A percentile compares a stretch with the other conserved stretches of the same genome.
Evolutionary conservation across 441 rosid genomes (phyloP).

Genomic region (Erysimum pusillum): DNA sequence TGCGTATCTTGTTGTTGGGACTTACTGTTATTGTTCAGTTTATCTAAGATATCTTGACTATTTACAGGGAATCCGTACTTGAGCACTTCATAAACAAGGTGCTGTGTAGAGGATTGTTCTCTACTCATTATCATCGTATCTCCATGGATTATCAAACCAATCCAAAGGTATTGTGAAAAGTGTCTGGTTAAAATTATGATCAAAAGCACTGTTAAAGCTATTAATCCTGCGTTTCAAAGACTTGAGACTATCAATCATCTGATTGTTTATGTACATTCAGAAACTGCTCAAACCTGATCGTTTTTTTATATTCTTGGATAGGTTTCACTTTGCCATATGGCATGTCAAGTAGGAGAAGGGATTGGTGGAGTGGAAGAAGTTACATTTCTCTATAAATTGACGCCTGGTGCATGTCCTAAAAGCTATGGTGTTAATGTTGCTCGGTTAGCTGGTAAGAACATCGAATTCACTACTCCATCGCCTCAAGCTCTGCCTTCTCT

Average conservation of each 20-base stretch:
- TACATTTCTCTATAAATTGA: slow-evolving; percentile 87
- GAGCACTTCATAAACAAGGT: slow-evolving; percentile 86
- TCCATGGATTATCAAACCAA: slow-evolving; percentile 76
- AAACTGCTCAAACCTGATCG: neutral
- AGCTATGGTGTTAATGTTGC: slow-evolving; percentile 99
- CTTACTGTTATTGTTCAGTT: neutral
- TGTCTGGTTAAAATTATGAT: slow-evolving; percentile 21
- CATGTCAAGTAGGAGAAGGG: slow-evolving; percentile 85
- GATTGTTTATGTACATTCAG: neutral
- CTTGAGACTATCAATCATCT: slow-evolving; percentile 21
- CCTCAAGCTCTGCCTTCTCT: slow-evolving; percentile 1
- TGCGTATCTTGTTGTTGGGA: slow-evolving; percentile 4
- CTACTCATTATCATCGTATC: slow-evolving; percentile 94
- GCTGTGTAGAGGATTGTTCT: slow-evolving; percentile 93
- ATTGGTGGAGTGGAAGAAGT: slow-evolving; percentile 81
- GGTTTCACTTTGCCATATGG: slow-evolving; percentile 98
- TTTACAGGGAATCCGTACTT: slow-evolving; percentile 86
- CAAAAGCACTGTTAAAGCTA: no score
- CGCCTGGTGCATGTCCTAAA: slow-evolving; percentile 91
- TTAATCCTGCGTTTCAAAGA: neutral
- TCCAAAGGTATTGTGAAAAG: slow-evolving; percentile 62
- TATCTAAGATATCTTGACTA: slow-evolving; percentile 13
- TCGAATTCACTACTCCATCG: slow-evolving; percentile 6
- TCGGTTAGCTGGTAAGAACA: slow-evolving; percentile 83
- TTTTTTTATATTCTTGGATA: slow-evolving; percentile 36